Evolutionary conservation across 2,329 filamentous ascomycete genomes (phyloP), one percentile per base, ranked within the genome.

Genomic region (Trichophyton schoenleinii): DNA sequence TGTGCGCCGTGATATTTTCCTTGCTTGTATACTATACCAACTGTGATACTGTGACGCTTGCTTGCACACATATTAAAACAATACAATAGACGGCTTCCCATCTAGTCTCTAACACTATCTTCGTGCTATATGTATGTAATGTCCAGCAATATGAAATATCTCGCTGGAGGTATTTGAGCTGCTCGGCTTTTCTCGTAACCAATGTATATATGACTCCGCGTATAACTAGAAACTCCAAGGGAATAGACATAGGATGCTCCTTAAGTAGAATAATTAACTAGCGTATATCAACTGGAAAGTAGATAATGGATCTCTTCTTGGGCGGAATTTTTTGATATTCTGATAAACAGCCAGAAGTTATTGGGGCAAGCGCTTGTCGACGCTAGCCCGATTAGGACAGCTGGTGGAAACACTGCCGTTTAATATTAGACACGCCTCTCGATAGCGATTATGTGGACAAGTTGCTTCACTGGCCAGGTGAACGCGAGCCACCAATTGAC

Each of bases 381-480:
- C 64, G 68, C 61, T 70, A 70, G 65, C 67, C 67, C 44, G 61
- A 64, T 70, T 63, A 53, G 67, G 70, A 69, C 68, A 71, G 66
- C 68, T 69, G 69, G 69, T 65, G 68, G 69, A 67, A 48, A 67
- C 66, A 65, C 68, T 68, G 64, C 66, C 65, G 25, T 36, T 28
- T n/a, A 58, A 42, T 25, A 58, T 42, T 25, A 59, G 28, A 55
- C 48, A 53, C 48, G 48, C 25, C 52, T n/a, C 28, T 13, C 15
- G 52, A 34, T 36, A 55, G 58, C 42, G 36, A 70, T 49, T 62
- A 48, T 61, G 63, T 61, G 61, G 65, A 63, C 65, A 66, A 60
- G 60, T 66, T 65, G 65, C 63, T 62, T 31, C 34, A 34, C 11
- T 34, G 15, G 7, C 52, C 15, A n/a, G 52, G 13, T 55, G 15